Conservation (phyloP, 768 basidiomycete species). For the Lactarius trivialis region DNA sequence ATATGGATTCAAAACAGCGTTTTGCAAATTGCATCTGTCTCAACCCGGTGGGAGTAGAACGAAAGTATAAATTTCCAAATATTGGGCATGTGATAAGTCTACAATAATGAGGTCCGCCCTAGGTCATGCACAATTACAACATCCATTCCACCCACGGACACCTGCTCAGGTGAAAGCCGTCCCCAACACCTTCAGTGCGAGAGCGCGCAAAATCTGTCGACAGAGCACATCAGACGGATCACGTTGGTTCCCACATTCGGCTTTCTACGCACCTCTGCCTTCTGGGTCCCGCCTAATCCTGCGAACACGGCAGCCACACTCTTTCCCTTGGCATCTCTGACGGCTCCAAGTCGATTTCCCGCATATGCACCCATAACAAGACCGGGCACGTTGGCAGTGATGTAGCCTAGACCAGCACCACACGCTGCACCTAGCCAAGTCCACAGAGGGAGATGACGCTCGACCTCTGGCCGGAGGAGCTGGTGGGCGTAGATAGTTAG, state of each 20-base stretch:
- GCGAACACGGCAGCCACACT: slow-evolving; percentile 85
- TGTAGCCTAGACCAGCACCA: slow-evolving; percentile 49
- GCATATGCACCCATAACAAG: slow-evolving; percentile 80
- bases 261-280: slow-evolving; percentile 66
- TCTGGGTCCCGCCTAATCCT: slow-evolving; percentile 68
- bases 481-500: slow-evolving; percentile 24
- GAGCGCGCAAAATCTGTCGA: slow-evolving; percentile 66
- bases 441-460: slow-evolving; percentile 67
- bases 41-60: no score
- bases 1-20: background rate
- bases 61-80: background rate
- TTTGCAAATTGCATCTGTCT: no score
- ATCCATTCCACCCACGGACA: background rate
- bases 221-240: background rate
- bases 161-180: slow-evolving; percentile 36
- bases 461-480: slow-evolving; percentile 79
- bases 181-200: slow-evolving; percentile 80
- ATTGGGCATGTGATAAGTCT: background rate
- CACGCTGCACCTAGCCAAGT: slow-evolving; percentile 61
- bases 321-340: slow-evolving; percentile 92
- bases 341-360: slow-evolving; percentile 84
- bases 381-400: slow-evolving; percentile 76
- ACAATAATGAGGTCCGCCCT: background rate
- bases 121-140: background rate
- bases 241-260: background rate